Evolutionary conservation across 371 early-diverging fungal species (phyloP).

Genomic region (Apophysomyces trapeziformis): DNA sequence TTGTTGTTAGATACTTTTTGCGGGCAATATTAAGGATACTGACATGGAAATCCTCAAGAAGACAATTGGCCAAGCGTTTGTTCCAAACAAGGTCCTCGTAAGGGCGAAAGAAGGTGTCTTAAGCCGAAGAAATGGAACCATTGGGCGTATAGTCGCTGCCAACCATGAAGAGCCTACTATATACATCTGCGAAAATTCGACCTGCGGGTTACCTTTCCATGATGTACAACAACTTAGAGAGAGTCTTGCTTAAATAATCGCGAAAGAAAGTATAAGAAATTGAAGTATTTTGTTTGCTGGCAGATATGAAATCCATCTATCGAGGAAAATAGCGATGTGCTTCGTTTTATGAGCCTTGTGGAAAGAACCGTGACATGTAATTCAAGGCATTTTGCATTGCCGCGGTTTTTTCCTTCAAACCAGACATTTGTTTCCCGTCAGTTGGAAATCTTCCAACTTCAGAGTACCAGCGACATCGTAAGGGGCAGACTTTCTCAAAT

Average conservation of each 20-base stretch:
- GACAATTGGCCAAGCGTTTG: conserved; percentile 32
- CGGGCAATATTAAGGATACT: conserved; percentile 29
- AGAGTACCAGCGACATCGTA: no score
- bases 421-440: no score
- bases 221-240: background rate
- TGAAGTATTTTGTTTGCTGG: no score
- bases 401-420: no score
- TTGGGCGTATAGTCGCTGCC: conserved; percentile 17
- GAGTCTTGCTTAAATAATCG: background rate
- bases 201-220: conserved; percentile 50
- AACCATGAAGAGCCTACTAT: conserved; percentile 19
- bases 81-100: conserved; percentile 47
- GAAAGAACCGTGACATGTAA: no score
- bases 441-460: no score
- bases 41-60: conserved; percentile 27
- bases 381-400: no score
- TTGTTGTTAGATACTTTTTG: conserved; percentile 39
- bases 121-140: conserved; percentile 30
- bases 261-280: background rate
- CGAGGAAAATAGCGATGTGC: no score
- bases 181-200: conserved; percentile 54
- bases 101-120: conserved; percentile 33
- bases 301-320: no score
- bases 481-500: no score
- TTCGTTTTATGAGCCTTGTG: no score